phyloP scores from a whole-genome alignment of 768 basidiomycete species.

The Clitopilus hobsonii region DNA sequence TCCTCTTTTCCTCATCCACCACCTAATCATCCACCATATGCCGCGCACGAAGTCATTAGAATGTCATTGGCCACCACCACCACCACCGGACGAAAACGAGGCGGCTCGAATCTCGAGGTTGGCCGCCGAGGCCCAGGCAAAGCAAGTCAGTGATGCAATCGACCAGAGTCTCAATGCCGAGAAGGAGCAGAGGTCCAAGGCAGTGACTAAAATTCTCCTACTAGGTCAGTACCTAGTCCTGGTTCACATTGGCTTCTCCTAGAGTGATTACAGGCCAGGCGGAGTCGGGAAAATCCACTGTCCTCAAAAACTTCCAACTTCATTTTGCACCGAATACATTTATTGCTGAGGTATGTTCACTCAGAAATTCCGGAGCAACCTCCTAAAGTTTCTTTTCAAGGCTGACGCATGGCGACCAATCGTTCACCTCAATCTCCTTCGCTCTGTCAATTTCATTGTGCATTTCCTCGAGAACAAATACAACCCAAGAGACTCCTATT shows the following conservation, averaged over 20 bases:
- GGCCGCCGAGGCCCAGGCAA: constrained; percentile 43
- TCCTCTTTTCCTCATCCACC: neutral
- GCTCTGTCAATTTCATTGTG: constrained; percentile 38
- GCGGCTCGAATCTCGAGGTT: constrained; percentile 35
- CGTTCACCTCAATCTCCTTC: constrained; percentile 65
- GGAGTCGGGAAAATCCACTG: constrained; percentile 65
- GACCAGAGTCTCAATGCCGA: constrained; percentile 47
- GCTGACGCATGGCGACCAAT: constrained; percentile 58
- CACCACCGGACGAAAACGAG: constrained; percentile 33
- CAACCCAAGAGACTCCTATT: constrained; percentile 14
- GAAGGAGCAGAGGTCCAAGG: constrained; percentile 31
- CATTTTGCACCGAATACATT: constrained; percentile 58
- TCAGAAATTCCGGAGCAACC: neutral
- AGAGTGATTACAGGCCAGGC: constrained; percentile 45
- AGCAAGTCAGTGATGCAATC: constrained; percentile 48
- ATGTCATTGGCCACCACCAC: constrained; percentile 20
- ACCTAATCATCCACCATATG: neutral
- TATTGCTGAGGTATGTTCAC: constrained; percentile 38
- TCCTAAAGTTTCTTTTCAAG: constrained; percentile 13
- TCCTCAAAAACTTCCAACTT: constrained; percentile 64
- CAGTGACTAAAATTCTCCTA: constrained; percentile 45
- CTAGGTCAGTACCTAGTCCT: constrained; percentile 37
- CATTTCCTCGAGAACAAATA: constrained; percentile 21
- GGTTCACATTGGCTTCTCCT: neutral
- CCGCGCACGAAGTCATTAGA: neutral